Conservation (phyloP, 768 basidiomycete species). For the Lactarius indigo region DNA sequence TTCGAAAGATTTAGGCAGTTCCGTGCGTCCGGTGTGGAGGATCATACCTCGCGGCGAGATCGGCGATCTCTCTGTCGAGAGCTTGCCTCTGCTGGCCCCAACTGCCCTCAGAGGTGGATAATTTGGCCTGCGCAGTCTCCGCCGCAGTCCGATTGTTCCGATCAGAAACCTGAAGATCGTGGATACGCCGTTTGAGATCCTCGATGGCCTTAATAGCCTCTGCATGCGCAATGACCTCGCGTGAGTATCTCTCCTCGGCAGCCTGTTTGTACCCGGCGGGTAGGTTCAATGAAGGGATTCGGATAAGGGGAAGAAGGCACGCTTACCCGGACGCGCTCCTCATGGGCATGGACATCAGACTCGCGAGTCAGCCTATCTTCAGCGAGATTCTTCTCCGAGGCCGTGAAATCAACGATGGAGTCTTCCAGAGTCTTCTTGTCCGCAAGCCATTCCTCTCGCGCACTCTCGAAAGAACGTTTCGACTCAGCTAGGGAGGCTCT, state of each 20-base stretch:
- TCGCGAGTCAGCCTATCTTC: conserved; percentile 61
- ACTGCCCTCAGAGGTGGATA: conserved; percentile 66
- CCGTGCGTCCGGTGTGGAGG: neutral
- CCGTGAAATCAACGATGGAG: conserved; percentile 75
- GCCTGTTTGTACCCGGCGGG: conserved; percentile 37
- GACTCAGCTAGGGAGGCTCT: conserved; percentile 51
- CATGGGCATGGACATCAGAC: conserved; percentile 60
- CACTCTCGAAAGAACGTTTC: conserved; percentile 62
- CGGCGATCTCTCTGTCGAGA: conserved; percentile 72
- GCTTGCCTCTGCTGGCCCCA: conserved; percentile 78
- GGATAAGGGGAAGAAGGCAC: neutral
- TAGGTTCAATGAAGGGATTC: conserved; percentile 2
- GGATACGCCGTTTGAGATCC: conserved; percentile 59
- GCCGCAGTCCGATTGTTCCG: conserved; percentile 59
- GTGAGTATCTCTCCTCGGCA: conserved; percentile 77
- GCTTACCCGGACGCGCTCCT: conserved; percentile 64
- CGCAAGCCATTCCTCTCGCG: conserved; percentile 64
- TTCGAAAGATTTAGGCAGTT: neutral
- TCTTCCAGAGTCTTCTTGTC: conserved; percentile 84
- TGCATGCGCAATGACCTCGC: conserved; percentile 82
- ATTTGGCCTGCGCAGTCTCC: conserved; percentile 73
- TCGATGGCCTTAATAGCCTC: conserved; percentile 76
- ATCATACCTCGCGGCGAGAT: conserved; percentile 64
- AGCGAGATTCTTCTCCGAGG: conserved; percentile 65
- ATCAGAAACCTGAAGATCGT: conserved; percentile 46